Conservation (phyloP, 345 rosid species). For the Capsella bursapastoris region DNA sequence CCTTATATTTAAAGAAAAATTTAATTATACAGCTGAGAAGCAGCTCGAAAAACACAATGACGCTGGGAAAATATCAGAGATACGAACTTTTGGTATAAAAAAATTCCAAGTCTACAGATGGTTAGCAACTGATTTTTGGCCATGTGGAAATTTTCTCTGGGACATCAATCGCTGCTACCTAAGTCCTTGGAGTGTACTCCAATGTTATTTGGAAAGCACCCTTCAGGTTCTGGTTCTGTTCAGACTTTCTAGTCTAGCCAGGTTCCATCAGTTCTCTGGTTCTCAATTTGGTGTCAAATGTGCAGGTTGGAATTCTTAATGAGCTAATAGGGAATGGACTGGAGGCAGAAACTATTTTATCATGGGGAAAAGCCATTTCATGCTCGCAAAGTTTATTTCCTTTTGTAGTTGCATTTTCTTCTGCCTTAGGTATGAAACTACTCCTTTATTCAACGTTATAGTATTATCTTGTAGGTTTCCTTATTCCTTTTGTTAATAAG, state of each 20-base stretch:
- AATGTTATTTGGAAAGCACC: constrained; percentile 89
- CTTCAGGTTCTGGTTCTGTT: constrained; percentile 68
- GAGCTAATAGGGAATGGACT: constrained; percentile 82
- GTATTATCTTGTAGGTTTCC: constrained; percentile 18
- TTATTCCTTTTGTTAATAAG: constrained; percentile 25
- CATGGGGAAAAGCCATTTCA: constrained; percentile 87
- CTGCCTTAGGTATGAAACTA: constrained; percentile 64
- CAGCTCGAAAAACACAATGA: constrained; percentile 51
- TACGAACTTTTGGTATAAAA: constrained; percentile 46
- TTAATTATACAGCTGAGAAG: constrained; percentile 65
- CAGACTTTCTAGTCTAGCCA: constrained; percentile 28
- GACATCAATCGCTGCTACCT: constrained; percentile 61
- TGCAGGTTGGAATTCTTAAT: constrained; percentile 73
- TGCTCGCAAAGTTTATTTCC: constrained; percentile 58
- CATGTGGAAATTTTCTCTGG: constrained; percentile 48
- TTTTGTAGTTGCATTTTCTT: constrained; percentile 72
- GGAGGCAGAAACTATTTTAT: constrained; percentile 71
- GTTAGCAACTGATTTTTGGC: constrained; percentile 64
- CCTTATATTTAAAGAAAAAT: constrained; percentile 73
- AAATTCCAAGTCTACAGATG: constrained; percentile 54
- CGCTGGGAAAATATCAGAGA: constrained; percentile 51
- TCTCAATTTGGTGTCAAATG: constrained; percentile 20
- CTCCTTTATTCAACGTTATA: background rate
- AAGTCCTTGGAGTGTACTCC: constrained; percentile 88
- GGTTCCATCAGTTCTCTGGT: constrained; percentile 28